These are phyloP conservation scores for Aspergillus arachidicola DNA, from an alignment of 2,329 filamentous ascomycete species.

Conservation along the genomic window DNA sequence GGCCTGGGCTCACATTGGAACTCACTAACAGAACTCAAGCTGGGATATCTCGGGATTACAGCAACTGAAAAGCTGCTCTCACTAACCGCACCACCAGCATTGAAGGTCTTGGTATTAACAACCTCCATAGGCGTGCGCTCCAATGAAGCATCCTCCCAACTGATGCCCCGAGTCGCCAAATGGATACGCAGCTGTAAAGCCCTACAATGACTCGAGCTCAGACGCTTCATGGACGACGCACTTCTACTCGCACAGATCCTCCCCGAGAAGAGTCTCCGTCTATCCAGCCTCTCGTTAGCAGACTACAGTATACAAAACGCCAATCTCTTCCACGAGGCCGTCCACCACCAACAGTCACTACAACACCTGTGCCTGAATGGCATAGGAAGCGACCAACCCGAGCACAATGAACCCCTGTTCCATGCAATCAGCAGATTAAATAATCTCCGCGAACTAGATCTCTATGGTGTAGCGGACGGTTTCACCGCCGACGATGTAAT, in stretches of 20 bases:
- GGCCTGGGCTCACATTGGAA: slow-evolving; percentile 56
- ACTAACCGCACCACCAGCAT: slow-evolving; percentile 27
- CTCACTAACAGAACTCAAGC: slow-evolving; percentile 58
- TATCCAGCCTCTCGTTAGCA: slow-evolving; percentile 33
- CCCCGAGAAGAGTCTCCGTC: slow-evolving; percentile 25
- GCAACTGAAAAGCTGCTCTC: slow-evolving; percentile 43
- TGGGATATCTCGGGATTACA: slow-evolving; percentile 52
- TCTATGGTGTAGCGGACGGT: slow-evolving; percentile 38
- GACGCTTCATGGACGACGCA: slow-evolving; percentile 54
- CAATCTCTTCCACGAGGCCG: slow-evolving; percentile 31
- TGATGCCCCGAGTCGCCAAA: slow-evolving; percentile 53
- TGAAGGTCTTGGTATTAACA: slow-evolving; percentile 54
- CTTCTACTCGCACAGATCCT: slow-evolving; percentile 34
- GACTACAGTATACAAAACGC: slow-evolving; percentile 28
- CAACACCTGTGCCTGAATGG: slow-evolving; percentile 34
- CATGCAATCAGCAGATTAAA: slow-evolving; percentile 30
- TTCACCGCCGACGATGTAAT: slow-evolving; percentile 35
- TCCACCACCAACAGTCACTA: slow-evolving; percentile 30
- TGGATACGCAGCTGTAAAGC: slow-evolving; percentile 59
- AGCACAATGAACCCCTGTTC: slow-evolving; percentile 33
- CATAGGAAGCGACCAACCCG: slow-evolving; percentile 27
- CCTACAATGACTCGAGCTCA: slow-evolving; percentile 55
- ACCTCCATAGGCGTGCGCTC: slow-evolving; percentile 48
- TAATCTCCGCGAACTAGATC: slow-evolving; percentile 33
- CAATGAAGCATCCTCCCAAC: slow-evolving; percentile 55